These are phyloP conservation scores for Albatrellus ellisii DNA, from an alignment of 768 basidiomycete species.

Conservation along the genomic window DNA sequence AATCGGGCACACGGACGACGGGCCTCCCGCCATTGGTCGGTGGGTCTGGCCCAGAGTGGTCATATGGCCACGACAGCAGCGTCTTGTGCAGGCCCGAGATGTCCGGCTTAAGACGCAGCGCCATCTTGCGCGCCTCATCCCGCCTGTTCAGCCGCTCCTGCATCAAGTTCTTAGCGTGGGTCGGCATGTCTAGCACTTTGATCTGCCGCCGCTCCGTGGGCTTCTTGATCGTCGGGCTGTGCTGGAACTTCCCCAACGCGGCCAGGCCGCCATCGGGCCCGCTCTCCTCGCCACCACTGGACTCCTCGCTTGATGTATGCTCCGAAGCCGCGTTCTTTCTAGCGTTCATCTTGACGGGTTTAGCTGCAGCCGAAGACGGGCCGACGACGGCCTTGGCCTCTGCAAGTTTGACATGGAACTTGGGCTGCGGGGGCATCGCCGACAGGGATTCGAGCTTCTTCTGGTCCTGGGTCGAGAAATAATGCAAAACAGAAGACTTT, in stretches of 20 bases:
- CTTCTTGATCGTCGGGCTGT: constrained; percentile 35
- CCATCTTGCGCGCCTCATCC: constrained; percentile 48
- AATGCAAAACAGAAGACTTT: constrained; percentile 10
- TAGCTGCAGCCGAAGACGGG: neutral
- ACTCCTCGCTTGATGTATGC: constrained; percentile 32
- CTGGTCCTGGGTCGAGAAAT: constrained; percentile 20
- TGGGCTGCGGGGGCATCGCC: constrained; percentile 22
- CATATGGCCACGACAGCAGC: constrained; percentile 81
- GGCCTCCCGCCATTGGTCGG: constrained; percentile 31
- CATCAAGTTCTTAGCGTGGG: constrained; percentile 26
- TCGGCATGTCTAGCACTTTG: constrained; percentile 45
- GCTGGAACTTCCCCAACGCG: constrained; percentile 10
- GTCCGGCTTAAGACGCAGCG: constrained; percentile 71
- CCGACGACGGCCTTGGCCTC: constrained; percentile 8
- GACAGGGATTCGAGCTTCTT: constrained; percentile 24
- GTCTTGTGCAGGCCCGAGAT: constrained; percentile 63
- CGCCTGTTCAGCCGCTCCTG: constrained; percentile 39
- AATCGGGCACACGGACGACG: constrained; percentile 39
- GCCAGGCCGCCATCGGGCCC: constrained; percentile 21
- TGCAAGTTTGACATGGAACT: constrained; percentile 25
- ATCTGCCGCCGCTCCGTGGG: constrained; percentile 46
- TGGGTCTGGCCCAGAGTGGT: constrained; percentile 48
- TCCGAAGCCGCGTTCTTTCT: constrained; percentile 13
- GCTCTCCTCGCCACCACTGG: constrained; percentile 29
- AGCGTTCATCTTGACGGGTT: neutral